Conservation (phyloP, 495 filamentous ascomycete genomes). For the Penicillium manginii region DNA sequence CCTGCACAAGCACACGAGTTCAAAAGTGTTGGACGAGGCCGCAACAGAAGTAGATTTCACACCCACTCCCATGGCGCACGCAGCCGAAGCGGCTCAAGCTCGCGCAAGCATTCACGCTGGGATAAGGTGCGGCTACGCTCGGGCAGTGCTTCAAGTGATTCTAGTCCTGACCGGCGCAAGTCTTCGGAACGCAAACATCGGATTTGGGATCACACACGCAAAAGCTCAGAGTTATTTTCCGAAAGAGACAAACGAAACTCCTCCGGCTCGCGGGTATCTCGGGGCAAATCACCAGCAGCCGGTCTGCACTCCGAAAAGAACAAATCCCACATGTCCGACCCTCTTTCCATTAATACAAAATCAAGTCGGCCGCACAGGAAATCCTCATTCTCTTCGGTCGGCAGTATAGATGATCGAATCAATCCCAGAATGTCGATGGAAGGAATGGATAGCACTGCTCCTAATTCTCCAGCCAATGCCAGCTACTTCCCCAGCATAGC, state of each 20-base stretch:
- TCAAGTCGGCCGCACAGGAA: slow-evolving; percentile 20
- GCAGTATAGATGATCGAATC: slow-evolving; percentile 40
- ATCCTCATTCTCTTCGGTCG: slow-evolving; percentile 40
- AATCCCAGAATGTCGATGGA: slow-evolving; percentile 49
- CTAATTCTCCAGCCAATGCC: slow-evolving; percentile 49
- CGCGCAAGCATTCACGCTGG: slow-evolving; percentile 25
- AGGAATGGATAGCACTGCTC: slow-evolving; percentile 49
- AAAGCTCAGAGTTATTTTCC: slow-evolving; percentile 14
- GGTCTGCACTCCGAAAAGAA: slow-evolving; percentile 5
- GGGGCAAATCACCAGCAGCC: slow-evolving; percentile 17
- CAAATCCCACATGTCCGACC: slow-evolving; percentile 8
- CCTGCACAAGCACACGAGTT: slow-evolving; percentile 34
- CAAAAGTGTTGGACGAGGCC: slow-evolving; percentile 38
- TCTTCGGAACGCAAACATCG: slow-evolving; percentile 18
- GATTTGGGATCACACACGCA: slow-evolving; percentile 17
- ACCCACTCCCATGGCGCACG: slow-evolving; percentile 30
- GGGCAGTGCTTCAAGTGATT: slow-evolving; percentile 37
- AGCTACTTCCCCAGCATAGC: slow-evolving; percentile 61
- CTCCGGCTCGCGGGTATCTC: slow-evolving; percentile 12
- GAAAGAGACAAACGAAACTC: slow-evolving; percentile 9
- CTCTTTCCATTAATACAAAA: slow-evolving; percentile 15
- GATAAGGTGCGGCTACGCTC: slow-evolving; percentile 33
- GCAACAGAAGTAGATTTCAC: slow-evolving; percentile 34
- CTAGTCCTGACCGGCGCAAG: slow-evolving; percentile 26
- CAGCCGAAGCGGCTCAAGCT: slow-evolving; percentile 34